These are phyloP conservation scores for Tetrapisispora fleetii DNA, from an alignment of 805 yeast genomes.

Conservation along the genomic window DNA sequence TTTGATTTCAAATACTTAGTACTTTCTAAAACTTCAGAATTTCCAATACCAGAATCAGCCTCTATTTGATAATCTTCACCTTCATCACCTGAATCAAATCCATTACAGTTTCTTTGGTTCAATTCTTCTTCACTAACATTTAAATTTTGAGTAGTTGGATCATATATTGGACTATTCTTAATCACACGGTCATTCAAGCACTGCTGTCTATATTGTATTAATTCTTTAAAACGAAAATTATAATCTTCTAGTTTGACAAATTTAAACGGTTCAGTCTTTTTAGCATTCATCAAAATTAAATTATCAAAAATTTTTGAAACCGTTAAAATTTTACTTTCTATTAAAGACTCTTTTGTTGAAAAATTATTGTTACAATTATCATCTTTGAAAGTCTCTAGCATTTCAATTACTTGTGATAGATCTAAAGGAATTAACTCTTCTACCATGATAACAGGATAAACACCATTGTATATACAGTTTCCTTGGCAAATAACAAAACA, in stretches of 20 bases:
- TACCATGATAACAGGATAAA: background rate
- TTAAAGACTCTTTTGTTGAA: background rate
- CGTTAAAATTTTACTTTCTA: background rate
- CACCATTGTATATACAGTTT: conserved; percentile 3
- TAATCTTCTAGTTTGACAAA: conserved; percentile 13
- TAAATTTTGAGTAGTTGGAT: background rate
- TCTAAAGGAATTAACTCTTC: conserved; percentile 5
- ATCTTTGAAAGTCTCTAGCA: background rate
- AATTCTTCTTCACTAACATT: conserved; percentile 9
- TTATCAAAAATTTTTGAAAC: conserved; percentile 12
- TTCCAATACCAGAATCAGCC: background rate
- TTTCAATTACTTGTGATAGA: conserved; percentile 5
- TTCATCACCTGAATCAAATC: background rate
- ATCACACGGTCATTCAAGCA: background rate
- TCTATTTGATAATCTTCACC: background rate
- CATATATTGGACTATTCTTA: conserved; percentile 12
- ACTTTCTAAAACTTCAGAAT: background rate
- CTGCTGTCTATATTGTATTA: conserved; percentile 9
- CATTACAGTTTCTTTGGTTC: conserved; percentile 4
- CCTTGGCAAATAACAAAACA: conserved; percentile 17
- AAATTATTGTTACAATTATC: background rate
- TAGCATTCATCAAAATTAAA: conserved; percentile 11
- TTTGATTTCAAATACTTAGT: background rate
- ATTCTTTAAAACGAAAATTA: conserved; percentile 6
- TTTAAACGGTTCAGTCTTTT: conserved; percentile 9